A percentile compares a stretch with the other conserved stretches of the same genome.
These are phyloP conservation scores for Phanerochaete carnosa DNA, from an alignment of 768 basidiomycete genomes.

Conservation along the genomic window DNA sequence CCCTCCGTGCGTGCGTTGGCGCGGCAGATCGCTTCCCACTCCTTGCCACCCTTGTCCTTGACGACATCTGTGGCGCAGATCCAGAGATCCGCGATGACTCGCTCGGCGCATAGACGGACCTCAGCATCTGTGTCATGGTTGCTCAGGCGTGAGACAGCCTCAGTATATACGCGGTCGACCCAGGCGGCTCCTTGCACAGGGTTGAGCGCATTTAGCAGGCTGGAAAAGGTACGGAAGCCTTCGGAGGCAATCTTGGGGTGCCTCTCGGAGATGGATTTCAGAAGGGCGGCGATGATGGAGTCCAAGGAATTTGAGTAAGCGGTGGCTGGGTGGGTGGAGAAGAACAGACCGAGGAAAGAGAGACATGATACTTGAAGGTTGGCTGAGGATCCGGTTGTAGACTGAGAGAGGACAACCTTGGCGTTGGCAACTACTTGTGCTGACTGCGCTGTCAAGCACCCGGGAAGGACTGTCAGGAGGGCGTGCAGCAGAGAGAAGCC, in stretches of 20 bases:
- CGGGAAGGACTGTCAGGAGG: slow-evolving; percentile 77
- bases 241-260: slow-evolving; percentile 89
- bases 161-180: slow-evolving; percentile 70
- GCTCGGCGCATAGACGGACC: slow-evolving; percentile 79
- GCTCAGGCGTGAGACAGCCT: slow-evolving; percentile 65
- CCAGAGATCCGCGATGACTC: slow-evolving; percentile 84
- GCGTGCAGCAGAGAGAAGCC: slow-evolving; percentile 79
- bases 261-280: slow-evolving; percentile 73
- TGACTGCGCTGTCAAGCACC: slow-evolving; percentile 73
- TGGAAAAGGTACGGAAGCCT: slow-evolving; percentile 83
- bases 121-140: slow-evolving; percentile 90
- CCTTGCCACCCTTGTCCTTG: slow-evolving; percentile 57
- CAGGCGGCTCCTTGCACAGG: slow-evolving; percentile 65
- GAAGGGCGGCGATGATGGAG: slow-evolving; percentile 67
- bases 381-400: slow-evolving; percentile 74
- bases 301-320: slow-evolving; percentile 61
- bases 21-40: slow-evolving; percentile 81
- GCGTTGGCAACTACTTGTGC: slow-evolving; percentile 59
- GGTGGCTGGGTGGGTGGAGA: slow-evolving; percentile 64
- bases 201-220: slow-evolving; percentile 72
- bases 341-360: slow-evolving; percentile 82
- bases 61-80: slow-evolving; percentile 78
- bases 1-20: slow-evolving; percentile 67
- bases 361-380: slow-evolving; percentile 80
- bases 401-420: slow-evolving; percentile 60